Evolutionary conservation across 257 asterid genomes (phyloP).

Genomic region (Nicotiana sylvestris): DNA sequence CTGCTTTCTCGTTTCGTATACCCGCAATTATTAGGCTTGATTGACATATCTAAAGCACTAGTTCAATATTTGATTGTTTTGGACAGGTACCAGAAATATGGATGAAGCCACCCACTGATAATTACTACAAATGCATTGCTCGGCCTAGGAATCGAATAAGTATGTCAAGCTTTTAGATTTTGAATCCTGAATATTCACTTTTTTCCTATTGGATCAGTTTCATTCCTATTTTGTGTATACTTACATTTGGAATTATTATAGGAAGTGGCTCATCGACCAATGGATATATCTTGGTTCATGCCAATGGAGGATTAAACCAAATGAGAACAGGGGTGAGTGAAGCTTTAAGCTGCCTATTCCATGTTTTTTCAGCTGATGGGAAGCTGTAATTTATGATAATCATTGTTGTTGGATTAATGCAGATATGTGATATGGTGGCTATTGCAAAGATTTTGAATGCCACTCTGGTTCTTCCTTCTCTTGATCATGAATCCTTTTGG

Average conservation of each 20-base stretch:
- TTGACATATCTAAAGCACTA: not conserved
- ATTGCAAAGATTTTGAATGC: conserved; percentile 55
- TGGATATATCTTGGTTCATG: conserved; percentile 55
- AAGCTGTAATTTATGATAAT: not conserved
- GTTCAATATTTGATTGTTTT: not conserved
- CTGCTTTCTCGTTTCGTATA: not conserved
- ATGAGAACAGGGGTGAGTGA: conserved; percentile 68
- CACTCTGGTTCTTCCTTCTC: conserved; percentile 65
- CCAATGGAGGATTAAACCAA: conserved; percentile 77
- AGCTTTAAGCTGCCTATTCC: not conserved
- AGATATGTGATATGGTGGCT: conserved; percentile 82
- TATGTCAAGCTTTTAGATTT: conserved; percentile 18
- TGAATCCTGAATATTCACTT: not conserved
- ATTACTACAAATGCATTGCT: conserved; percentile 36
- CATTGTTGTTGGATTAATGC: not conserved
- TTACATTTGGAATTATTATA: conserved; percentile 12
- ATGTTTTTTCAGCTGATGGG: not conserved
- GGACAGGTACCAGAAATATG: conserved; percentile 52
- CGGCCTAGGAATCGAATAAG: conserved; percentile 44
- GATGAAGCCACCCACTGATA: conserved; percentile 45
- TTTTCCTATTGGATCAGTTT: not conserved
- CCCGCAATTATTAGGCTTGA: not conserved
- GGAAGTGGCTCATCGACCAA: conserved; percentile 32
- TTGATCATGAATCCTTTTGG: conserved; percentile 67
- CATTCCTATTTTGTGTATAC: not conserved